Evolutionary conservation across 495 filamentous ascomycete genomes (phyloP), one percentile per base, ranked within the genome.

Genomic region (Neurospora sp.): DNA sequence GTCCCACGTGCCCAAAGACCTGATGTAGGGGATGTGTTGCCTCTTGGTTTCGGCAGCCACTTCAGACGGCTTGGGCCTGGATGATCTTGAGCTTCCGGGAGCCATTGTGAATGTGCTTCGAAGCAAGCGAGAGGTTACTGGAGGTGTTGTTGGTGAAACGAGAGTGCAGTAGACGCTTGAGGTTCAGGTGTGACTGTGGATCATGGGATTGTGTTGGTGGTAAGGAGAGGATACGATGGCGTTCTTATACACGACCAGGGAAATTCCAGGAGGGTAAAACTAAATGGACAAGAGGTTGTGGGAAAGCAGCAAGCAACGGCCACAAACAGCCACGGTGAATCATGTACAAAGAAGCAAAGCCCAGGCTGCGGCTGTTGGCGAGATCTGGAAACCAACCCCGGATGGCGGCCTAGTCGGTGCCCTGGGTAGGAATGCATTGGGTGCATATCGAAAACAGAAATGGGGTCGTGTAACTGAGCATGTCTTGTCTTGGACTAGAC

Each of bases 21-120:
- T 84, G 72, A 91, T 88, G 70, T 85, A 80, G 4, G 89, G 89
- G 40, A 91, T 88, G 76, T 87, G 91, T 22, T 82, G 81, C 75
- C 82, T 87, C 81, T 91, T 92, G 37, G 90, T 88, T 78, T 92
- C 89, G 3, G 88, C 85, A 44, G 90, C 90, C 41, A 92, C 89
- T 69, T 92, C 90, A 27, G 89, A 89, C 20, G 90, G 89, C 82
- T 90, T 91, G 42, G 86, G 86, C 78, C 88, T 77, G 46, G 73
- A 71, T 44, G 80, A 83, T 48, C 78, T 77, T 71, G 78, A 78
- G 65, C 72, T 77, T 31, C 76, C 73, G 44, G 83, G 75, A 76
- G 89, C 89, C 89, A 91, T 91, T 40, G 73, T 75, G 72, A 22
- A 20, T 65, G 53, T 35, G 7, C 22, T 35, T 35, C 27, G 7